Evolutionary conservation across 2,329 filamentous ascomycete genomes (phyloP).

Genomic region (Stachybotrys echinatus): DNA sequence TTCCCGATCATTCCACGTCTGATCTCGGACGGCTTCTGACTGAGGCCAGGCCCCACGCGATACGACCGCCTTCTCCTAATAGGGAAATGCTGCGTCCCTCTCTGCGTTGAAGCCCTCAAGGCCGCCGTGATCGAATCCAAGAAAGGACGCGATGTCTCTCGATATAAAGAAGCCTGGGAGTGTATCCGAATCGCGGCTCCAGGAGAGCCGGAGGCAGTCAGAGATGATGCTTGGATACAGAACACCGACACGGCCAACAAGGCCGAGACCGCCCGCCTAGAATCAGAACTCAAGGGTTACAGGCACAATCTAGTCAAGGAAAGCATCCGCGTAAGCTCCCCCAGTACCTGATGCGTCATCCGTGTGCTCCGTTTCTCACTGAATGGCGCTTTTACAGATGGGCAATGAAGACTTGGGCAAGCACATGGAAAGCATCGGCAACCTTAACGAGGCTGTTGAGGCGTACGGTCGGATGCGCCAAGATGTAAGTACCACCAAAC

Average conservation of each 20-base stretch:
- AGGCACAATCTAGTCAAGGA: constrained; percentile 98
- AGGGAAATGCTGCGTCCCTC: constrained; percentile 68
- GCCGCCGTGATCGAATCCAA: constrained; percentile 73
- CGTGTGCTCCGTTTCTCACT: background rate
- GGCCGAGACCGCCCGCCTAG: constrained; percentile 68
- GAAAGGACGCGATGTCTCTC: constrained; percentile 63
- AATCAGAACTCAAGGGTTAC: constrained; percentile 82
- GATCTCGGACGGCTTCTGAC: background rate
- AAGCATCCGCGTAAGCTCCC: constrained; percentile 68
- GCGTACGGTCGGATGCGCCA: constrained; percentile 84
- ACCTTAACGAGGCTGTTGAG: constrained; percentile 67
- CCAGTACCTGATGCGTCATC: background rate
- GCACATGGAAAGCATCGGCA: constrained; percentile 75
- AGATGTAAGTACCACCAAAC: constrained; percentile 76
- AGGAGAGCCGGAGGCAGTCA: constrained; percentile 58
- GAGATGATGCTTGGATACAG: constrained; percentile 73
- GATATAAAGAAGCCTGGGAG: constrained; percentile 66
- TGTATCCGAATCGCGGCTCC: constrained; percentile 60
- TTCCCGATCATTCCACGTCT: background rate
- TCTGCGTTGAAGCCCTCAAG: constrained; percentile 77
- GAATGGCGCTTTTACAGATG: constrained; percentile 57
- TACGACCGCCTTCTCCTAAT: constrained; percentile 79
- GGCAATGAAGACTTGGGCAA: constrained; percentile 87
- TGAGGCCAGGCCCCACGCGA: constrained; percentile 63
- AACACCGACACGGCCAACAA: constrained; percentile 61